phyloP scores from a whole-genome alignment of 192 early-diverging fungal species.

The Cetraspora pellucida region DNA sequence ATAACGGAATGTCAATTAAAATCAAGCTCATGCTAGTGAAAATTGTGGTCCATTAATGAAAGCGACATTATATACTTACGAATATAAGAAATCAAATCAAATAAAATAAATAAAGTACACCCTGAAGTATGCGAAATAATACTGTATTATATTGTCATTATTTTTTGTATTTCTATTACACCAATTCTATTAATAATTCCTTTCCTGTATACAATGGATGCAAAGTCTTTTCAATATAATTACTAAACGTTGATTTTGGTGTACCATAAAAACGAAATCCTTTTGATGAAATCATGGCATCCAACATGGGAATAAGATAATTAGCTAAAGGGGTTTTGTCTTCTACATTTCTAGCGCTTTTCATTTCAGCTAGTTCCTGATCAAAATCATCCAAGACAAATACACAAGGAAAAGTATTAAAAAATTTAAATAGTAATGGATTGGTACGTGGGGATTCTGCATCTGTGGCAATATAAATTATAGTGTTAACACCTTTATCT shows the following conservation, averaged over 20 bases:
- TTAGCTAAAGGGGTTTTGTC: conserved; percentile 48
- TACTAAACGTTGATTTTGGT: conserved; percentile 51
- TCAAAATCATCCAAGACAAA: conserved; percentile 58
- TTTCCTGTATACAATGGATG: not conserved
- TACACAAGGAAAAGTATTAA: conserved; percentile 55
- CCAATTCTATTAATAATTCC: not conserved
- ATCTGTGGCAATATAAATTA: conserved; percentile 47
- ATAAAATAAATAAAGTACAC: too few species aligned
- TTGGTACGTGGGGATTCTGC: conserved; percentile 44
- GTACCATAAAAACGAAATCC: conserved; percentile 57
- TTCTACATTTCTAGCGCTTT: conserved; percentile 44
- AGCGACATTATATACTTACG: too few species aligned
- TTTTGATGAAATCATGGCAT: conserved; percentile 57
- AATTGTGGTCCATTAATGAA: too few species aligned
- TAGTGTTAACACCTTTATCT: conserved; percentile 11
- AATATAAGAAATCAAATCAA: too few species aligned
- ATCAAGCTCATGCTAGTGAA: too few species aligned
- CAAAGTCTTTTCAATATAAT: not conserved
- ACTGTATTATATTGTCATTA: too few species aligned
- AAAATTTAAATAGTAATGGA: conserved; percentile 52
- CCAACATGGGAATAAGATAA: conserved; percentile 61
- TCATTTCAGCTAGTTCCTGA: conserved; percentile 37
- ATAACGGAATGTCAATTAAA: too few species aligned
- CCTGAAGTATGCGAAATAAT: too few species aligned
- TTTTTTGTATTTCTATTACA: too few species aligned